Percentiles rank a stretch among this genome's conserved stretches.
These are phyloP conservation scores for Fusarium continuum DNA, from an alignment of 2,329 filamentous ascomycete species.

Conservation along the genomic window DNA sequence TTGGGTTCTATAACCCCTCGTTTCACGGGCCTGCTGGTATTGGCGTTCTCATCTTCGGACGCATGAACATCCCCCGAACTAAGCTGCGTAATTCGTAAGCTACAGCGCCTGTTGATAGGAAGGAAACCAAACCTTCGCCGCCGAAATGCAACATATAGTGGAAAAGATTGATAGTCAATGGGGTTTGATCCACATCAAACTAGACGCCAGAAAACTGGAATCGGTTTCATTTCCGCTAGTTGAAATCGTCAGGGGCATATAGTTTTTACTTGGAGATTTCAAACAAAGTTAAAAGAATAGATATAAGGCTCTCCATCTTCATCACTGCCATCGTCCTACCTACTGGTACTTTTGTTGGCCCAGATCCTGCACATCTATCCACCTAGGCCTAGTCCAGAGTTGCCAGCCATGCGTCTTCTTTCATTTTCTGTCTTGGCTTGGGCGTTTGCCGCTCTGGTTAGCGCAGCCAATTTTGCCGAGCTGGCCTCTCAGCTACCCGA, in stretches of 20 bases:
- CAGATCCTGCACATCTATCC: neutral
- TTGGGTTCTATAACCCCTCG: neutral
- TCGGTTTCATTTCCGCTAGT: constrained; percentile 11
- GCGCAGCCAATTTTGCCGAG: constrained; percentile 25
- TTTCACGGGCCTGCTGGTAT: neutral
- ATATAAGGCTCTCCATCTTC: neutral
- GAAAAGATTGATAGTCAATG: neutral
- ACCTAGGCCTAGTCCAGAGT: neutral
- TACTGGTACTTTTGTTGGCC: neutral
- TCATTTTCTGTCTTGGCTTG: constrained; percentile 3
- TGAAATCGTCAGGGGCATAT: constrained; percentile 9
- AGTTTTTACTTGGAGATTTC: neutral
- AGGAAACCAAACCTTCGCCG: neutral
- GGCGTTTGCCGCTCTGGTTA: constrained; percentile 5
- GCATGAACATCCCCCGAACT: neutral
- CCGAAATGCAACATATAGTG: constrained; percentile 2
- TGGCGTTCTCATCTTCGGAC: neutral
- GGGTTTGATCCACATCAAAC: neutral
- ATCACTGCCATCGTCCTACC: neutral
- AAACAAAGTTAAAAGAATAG: neutral
- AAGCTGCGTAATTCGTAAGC: neutral
- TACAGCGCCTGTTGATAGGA: neutral
- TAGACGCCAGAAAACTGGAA: neutral
- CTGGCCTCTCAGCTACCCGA: constrained; percentile 18
- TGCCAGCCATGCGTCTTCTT: constrained; percentile 24